Base-by-base conservation (phyloP, 805 yeast genomes). In the Zygotorulaspora florentina region DNA sequence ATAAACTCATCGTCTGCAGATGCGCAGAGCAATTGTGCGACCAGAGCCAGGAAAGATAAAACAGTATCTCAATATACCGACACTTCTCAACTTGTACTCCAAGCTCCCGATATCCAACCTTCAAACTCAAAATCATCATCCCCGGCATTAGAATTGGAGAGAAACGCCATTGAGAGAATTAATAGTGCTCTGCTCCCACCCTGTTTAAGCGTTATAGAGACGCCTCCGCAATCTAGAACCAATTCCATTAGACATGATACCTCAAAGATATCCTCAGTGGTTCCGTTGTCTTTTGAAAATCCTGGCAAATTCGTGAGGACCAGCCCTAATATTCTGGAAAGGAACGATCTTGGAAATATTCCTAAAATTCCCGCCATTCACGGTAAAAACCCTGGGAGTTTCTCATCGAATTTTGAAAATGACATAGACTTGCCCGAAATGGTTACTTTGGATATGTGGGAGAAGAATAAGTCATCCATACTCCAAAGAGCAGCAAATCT, bases 111-210 rank as follows among this genome's bases (percentile, higher is more conserved):
- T 34, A 43, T 35, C 11, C 45, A 39, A 11, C 11, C 29, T 18
- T 46, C 30, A 20, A 36, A 15, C 13, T 26, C 26, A 3, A 34
- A 43, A 3, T 40, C 46, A 3, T 40, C 46, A 3, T 33, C 50
- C 9, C 56, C 55, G 8, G 52, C 53, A 28, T 36, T 62, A 31
- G 52, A 55, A 30, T 35, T 54, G 29, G 65, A 62, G 47, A 61
- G 54, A 43, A 46, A 52, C 35, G 66, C 67, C 2, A 48, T 64
- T 17, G 60, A 50, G 23, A 56, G 67, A 35, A 60, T 61, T 13
- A 58, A 64, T 39, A 60, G 59, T 46, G 59, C 62, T 1, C 47
- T 66, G 27, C 38, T 66, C 25, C 70, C 69, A 3, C 62, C 68
- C 17, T 48, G 59, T 40, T 41, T 57, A 35, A 44, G 46, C 23